Percentiles rank a stretch among this genome's conserved stretches.
phyloP scores from a whole-genome alignment of 73 alveolate genomes.

The Tetrahymena elliotti region DNA sequence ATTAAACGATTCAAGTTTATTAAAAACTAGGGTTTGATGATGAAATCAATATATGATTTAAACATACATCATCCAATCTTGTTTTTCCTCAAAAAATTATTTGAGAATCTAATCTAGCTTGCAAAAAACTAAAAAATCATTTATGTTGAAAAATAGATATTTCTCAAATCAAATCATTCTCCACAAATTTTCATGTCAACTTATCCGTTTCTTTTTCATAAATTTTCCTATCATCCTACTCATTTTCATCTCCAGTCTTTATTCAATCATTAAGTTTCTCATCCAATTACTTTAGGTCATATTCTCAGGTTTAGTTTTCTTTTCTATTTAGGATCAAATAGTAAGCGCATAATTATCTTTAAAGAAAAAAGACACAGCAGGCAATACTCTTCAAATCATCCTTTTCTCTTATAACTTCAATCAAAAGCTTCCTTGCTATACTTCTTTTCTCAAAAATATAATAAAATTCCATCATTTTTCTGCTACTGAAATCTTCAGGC shows the following conservation, averaged over 20 bases:
- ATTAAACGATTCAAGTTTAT: not conserved
- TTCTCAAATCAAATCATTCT: not conserved
- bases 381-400: not conserved
- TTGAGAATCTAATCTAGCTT: not conserved
- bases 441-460: not conserved
- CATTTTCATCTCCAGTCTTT: not conserved
- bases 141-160: no score
- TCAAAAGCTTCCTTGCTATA: not conserved
- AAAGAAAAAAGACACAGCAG: not conserved
- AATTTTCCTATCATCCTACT: not conserved
- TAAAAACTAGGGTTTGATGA: not conserved
- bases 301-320: not conserved
- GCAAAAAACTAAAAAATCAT: not conserved
- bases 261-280: not conserved
- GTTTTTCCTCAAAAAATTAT: not conserved
- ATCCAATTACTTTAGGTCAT: not conserved
- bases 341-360: not conserved
- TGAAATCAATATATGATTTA: not conserved
- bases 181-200: not conserved
- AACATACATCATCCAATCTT: not conserved
- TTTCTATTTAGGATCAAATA: not conserved
- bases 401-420: not conserved
- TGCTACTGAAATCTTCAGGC: not conserved
- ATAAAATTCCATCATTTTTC: not conserved
- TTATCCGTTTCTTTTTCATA: not conserved